These are phyloP conservation scores for Austroboletus niveus DNA, from an alignment of 1,284 basidiomycete genomes.

Conservation along the genomic window DNA sequence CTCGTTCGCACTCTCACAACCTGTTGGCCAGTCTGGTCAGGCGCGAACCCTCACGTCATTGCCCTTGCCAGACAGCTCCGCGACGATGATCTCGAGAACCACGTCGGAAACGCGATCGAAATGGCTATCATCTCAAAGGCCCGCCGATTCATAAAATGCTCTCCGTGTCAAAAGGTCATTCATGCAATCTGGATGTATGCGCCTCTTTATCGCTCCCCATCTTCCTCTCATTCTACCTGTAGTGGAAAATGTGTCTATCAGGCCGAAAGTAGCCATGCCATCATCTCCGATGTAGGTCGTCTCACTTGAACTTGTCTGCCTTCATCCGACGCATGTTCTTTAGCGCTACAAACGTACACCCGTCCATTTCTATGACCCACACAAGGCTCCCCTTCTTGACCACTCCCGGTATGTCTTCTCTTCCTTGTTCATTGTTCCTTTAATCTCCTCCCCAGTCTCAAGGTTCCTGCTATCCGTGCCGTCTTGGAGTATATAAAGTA, in stretches of 20 bases:
- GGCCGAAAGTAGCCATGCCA: conserved; percentile 80
- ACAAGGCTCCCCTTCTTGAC: conserved; percentile 87
- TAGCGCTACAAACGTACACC: conserved; percentile 93
- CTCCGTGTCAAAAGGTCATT: conserved; percentile 86
- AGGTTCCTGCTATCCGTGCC: conserved; percentile 88
- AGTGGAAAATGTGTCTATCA: conserved; percentile 90
- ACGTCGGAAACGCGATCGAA: conserved; percentile 87
- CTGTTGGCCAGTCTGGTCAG: conserved; percentile 84
- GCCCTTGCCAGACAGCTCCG: conserved; percentile 66
- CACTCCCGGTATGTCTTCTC: conserved; percentile 71
- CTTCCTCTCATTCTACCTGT: conserved; percentile 7
- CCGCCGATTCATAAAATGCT: conserved; percentile 84
- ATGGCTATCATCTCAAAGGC: conserved; percentile 85
- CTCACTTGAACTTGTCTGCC: background rate
- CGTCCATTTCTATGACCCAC: conserved; percentile 92
- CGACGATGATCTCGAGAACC: conserved; percentile 73
- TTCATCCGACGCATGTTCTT: background rate
- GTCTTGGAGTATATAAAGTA: conserved; percentile 87
- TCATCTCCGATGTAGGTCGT: conserved; percentile 75
- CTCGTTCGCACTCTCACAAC: conserved; percentile 82
- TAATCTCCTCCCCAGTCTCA: conserved; percentile 55
- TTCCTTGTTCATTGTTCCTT: background rate
- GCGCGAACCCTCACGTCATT: conserved; percentile 67
- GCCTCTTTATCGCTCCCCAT: background rate
- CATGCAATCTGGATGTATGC: conserved; percentile 73